Percentiles rank a stretch among this genome's conserved stretches.
phyloP scores from a whole-genome alignment of 495 filamentous ascomycete species.

The Hyphodiscus hymeniophilus region DNA sequence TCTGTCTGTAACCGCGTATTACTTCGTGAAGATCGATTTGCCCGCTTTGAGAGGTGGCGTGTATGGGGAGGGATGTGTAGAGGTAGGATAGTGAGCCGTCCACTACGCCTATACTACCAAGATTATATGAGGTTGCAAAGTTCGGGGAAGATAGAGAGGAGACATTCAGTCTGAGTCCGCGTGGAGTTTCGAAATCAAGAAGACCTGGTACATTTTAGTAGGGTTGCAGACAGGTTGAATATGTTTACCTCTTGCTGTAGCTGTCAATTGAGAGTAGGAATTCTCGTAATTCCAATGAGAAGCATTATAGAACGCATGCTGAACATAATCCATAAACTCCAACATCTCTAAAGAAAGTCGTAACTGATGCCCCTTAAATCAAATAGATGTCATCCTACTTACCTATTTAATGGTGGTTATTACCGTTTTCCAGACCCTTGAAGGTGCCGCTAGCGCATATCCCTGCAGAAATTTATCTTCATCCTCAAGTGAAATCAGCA shows the following conservation, averaged over 20 bases:
- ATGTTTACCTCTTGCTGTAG: constrained; percentile 66
- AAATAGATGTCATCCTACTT: neutral
- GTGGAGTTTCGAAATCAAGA: constrained; percentile 75
- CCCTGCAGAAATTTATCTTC: constrained; percentile 1
- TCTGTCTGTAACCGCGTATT: constrained; percentile 61
- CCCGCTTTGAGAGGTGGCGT: constrained; percentile 43
- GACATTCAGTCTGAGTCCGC: constrained; percentile 68
- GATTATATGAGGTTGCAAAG: constrained; percentile 84
- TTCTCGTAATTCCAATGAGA: constrained; percentile 91
- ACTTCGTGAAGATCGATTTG: constrained; percentile 55
- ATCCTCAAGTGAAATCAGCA: neutral
- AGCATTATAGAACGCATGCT: constrained; percentile 80
- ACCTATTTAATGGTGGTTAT: too few species aligned
- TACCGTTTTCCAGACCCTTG: neutral
- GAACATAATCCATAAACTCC: constrained; percentile 97
- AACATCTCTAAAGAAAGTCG: constrained; percentile 51
- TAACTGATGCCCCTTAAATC: neutral
- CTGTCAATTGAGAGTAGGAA: constrained; percentile 80
- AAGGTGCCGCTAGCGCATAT: constrained; percentile 15
- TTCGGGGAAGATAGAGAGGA: constrained; percentile 87
- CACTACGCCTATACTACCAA: constrained; percentile 76
- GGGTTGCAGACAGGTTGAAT: neutral
- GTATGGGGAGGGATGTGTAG: constrained; percentile 71
- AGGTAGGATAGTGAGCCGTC: constrained; percentile 90
- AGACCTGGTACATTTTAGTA: constrained; percentile 46